Base-by-base conservation (phyloP, 2,329 filamentous ascomycete species). In the Cercospora canescens region DNA sequence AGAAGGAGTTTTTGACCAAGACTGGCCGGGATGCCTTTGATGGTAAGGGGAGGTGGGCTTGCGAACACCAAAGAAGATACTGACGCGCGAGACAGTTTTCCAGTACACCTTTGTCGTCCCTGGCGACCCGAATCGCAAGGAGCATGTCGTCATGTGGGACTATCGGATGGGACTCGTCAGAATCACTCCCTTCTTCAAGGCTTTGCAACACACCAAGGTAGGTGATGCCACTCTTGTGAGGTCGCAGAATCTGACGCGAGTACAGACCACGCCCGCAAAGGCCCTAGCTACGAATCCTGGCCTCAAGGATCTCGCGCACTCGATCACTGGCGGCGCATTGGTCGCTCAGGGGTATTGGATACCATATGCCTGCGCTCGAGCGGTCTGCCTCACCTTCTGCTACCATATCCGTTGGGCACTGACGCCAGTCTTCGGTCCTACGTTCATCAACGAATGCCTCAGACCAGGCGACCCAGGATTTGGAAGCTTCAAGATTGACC, bases 281-380 rank as follows among this genome's bases (percentile, higher is more conserved):
- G 93, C 95, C 81, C 81, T 80, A 28, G 74, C 71, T 35, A 64
- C 78, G 62, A 98, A 97, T 72, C 87, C 88, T 0, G 94, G 94
- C 6, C 86, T 99, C 35, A 89, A 90, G 70, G 90, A 95, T n/a
- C 91, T 98, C 67, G 93, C 91, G 30, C 91, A 96, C 77, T 97
- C 93, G 78, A 96, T 98, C 76, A 99, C 95, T 0, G 95, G 95
- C 28, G 95, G 95, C 6, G 89, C 93, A 32, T 89, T 98, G 64
- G 88, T 88, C 67, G 94, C 94, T 60, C 95, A 99, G 88, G 94
- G 95, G 35, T 99, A 98, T 79, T 99, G 95, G 95, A 93, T 98
- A 87, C 94, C 94, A 2, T 98, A 89, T 74, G 82, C 87, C 41
- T 96, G 93, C 71, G 95, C 95, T 55, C 91, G 87, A 79, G 93